These are phyloP conservation scores for Cyamopsis tetragonoloba DNA, from an alignment of 306 rosid species.

Conservation along the genomic window DNA sequence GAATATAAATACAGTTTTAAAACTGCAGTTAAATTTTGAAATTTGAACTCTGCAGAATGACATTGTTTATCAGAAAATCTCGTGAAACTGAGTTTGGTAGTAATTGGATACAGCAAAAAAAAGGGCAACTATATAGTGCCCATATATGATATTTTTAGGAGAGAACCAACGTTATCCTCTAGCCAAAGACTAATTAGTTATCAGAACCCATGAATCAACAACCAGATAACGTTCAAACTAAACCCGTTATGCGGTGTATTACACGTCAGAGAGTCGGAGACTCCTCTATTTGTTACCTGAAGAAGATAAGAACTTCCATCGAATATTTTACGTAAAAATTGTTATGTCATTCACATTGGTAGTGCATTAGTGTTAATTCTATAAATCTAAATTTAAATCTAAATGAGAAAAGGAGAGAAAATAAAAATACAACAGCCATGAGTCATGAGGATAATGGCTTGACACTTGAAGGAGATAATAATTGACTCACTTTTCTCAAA, in stretches of 20 bases:
- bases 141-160: no score
- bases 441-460: not conserved
- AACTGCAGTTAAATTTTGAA: no score
- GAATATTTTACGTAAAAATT: not conserved
- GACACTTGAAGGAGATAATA: constrained; percentile 22
- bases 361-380: constrained; percentile 9
- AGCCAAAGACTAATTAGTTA: no score
- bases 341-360: not conserved
- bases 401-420: not conserved
- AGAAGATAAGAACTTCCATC: not conserved
- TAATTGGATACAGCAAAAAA: no score
- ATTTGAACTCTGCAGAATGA: no score
- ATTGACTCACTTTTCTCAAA: constrained; percentile 30
- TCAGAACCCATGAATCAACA: not conserved
- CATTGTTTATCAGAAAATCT: not conserved
- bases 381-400: not conserved
- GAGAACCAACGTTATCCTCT: no score
- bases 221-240: no score
- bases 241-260: not conserved
- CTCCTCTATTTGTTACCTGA: not conserved
- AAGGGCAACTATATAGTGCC: no score
- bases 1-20: no score
- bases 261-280: not conserved
- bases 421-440: not conserved
- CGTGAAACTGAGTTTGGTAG: not conserved